These are phyloP conservation scores for Calocybe cyanea DNA, from an alignment of 768 basidiomycete genomes.

Conservation along the genomic window DNA sequence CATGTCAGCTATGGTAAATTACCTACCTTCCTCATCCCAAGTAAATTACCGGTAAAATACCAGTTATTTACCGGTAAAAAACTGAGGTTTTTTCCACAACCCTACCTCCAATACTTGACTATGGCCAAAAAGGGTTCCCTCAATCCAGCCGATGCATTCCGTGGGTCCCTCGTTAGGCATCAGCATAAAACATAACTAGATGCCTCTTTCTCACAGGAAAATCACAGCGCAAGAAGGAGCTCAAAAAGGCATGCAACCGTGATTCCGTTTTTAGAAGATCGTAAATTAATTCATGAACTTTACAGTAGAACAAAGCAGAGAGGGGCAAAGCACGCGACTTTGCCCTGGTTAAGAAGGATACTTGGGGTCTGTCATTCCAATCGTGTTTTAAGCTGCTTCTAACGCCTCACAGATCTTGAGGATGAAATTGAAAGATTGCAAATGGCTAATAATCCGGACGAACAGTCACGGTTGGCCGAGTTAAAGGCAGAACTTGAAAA, in stretches of 20 bases:
- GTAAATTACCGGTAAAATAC: too few species aligned
- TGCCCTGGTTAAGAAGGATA: constrained; percentile 93
- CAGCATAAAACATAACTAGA: background rate
- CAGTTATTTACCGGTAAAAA: too few species aligned
- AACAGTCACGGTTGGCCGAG: constrained; percentile 65
- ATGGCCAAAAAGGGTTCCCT: constrained; percentile 88
- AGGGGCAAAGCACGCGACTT: constrained; percentile 82
- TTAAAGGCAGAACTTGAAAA: constrained; percentile 77
- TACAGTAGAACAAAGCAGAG: constrained; percentile 87
- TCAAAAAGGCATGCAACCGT: constrained; percentile 73
- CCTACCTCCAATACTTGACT: too few species aligned
- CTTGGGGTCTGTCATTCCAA: constrained; percentile 49
- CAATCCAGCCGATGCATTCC: constrained; percentile 93
- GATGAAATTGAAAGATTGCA: constrained; percentile 73
- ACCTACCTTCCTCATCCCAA: too few species aligned
- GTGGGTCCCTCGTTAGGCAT: constrained; percentile 42
- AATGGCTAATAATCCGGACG: constrained; percentile 34
- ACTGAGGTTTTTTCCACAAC: too few species aligned
- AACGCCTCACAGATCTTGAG: constrained; percentile 59
- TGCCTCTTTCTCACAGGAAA: constrained; percentile 63
- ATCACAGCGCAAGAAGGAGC: constrained; percentile 87
- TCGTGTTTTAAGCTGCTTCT: background rate
- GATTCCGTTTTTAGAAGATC: constrained; percentile 6
- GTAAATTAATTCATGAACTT: constrained; percentile 14
- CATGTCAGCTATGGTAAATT: too few species aligned